Evolutionary conservation across 2,329 filamentous ascomycete genomes (phyloP).

Genomic region (Apiospora pterosperma): DNA sequence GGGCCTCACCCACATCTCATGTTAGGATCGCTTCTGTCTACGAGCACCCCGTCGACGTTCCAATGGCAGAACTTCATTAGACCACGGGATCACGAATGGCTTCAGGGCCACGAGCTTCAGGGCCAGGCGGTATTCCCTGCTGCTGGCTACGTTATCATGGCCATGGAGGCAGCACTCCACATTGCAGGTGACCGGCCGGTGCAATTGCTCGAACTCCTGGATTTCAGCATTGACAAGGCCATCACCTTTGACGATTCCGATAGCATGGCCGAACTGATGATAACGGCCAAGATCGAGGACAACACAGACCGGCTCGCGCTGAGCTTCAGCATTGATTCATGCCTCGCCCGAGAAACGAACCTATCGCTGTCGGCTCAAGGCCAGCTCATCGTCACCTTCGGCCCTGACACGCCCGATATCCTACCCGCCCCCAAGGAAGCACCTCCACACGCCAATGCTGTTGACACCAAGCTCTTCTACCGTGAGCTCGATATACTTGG

Average conservation of each 20-base stretch:
- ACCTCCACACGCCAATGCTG: no score
- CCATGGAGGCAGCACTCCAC: conserved; percentile 11
- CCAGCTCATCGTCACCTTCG: no score
- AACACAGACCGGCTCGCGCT: no score
- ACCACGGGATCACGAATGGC: conserved; percentile 10
- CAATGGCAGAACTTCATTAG: conserved; percentile 13
- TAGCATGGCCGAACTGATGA: no score
- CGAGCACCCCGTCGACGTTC: conserved; percentile 5
- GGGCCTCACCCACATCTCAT: conserved; percentile 3
- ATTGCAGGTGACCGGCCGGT: conserved; percentile 10
- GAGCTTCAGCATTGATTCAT: no score
- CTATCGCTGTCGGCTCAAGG: no score
- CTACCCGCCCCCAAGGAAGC: no score
- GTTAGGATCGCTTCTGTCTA: conserved; percentile 7
- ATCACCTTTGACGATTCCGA: conserved; percentile 10
- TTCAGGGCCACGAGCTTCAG: conserved; percentile 14
- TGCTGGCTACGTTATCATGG: conserved; percentile 13
- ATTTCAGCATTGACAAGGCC: conserved; percentile 14
- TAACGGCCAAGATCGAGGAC: no score
- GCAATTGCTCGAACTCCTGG: conserved; percentile 14
- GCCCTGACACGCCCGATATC: no score
- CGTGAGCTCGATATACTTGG: no score
- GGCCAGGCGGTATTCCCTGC: conserved; percentile 15
- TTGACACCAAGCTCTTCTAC: no score
- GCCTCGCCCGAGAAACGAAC: no score